A percentile compares a stretch with the other conserved stretches of the same genome.
phyloP scores from a whole-genome alignment of 495 filamentous ascomycete species.

The Amphirosellinia nigrospora region DNA sequence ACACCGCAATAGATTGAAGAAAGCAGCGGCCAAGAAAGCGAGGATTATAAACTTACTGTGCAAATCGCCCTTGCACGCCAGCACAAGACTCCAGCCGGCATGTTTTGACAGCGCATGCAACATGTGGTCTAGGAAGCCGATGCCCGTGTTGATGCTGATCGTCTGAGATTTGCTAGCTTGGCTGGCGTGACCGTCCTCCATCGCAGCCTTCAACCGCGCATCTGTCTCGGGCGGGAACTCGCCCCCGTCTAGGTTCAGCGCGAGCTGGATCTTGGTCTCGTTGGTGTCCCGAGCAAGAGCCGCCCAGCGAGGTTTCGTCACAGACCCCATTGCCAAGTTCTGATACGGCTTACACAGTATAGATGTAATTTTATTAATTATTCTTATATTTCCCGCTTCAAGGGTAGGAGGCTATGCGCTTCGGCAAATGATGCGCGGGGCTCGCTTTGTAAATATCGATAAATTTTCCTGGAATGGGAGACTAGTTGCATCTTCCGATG shows the following conservation, averaged over 20 bases:
- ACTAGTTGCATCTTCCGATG: background rate
- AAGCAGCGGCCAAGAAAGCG: background rate
- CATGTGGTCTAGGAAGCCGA: conserved; percentile 99
- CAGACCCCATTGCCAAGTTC: conserved; percentile 44
- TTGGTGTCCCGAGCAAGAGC: conserved; percentile 86
- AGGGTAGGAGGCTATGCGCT: background rate
- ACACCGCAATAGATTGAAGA: background rate
- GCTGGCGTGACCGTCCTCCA: conserved; percentile 70
- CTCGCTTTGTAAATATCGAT: background rate
- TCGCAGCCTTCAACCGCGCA: conserved; percentile 43
- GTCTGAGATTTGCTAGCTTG: conserved; percentile 81
- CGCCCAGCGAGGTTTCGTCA: conserved; percentile 64
- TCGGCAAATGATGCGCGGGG: background rate
- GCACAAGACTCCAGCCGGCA: conserved; percentile 84
- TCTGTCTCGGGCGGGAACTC: conserved; percentile 68
- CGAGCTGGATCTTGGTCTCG: conserved; percentile 93
- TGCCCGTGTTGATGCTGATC: conserved; percentile 88
- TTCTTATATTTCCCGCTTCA: background rate
- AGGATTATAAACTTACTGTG: conserved; percentile 67
- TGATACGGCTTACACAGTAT: background rate
- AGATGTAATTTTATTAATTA: background rate
- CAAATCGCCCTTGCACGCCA: conserved; percentile 85
- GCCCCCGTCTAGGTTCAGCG: conserved; percentile 92
- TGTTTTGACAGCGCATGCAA: conserved; percentile 96
- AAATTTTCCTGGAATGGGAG: too few relatives aligned